A percentile compares a stretch with the other conserved stretches of the same genome.
These are phyloP conservation scores for Teunomyces gatunensis DNA, from an alignment of 805 yeast species.

Conservation along the genomic window DNA sequence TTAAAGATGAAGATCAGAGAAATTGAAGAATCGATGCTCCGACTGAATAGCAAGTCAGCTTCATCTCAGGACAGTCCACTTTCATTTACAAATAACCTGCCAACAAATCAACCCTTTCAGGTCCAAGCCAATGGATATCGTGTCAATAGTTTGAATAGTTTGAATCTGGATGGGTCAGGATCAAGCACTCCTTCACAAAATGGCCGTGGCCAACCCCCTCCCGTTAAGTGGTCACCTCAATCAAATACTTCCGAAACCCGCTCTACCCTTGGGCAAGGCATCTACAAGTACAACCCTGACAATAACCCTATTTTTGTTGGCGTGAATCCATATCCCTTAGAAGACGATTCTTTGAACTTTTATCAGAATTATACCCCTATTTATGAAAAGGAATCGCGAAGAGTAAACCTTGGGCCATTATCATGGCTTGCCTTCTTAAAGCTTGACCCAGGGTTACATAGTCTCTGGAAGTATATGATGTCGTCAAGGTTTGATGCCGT, in stretches of 20 bases:
- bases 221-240: slow-evolving; percentile 4
- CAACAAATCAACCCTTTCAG: not conserved
- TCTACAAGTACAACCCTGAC: slow-evolving; percentile 6
- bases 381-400: slow-evolving; percentile 33
- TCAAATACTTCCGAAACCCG: not conserved
- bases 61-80: not conserved
- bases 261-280: not conserved
- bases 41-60: not conserved
- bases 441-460: slow-evolving; percentile 36
- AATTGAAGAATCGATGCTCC: slow-evolving; percentile 38
- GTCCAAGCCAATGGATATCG: not conserved
- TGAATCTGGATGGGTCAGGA: not conserved
- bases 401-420: slow-evolving; percentile 52
- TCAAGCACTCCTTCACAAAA: not conserved
- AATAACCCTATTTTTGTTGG: slow-evolving; percentile 17
- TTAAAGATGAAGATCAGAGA: slow-evolving; percentile 41
- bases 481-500: slow-evolving; percentile 1
- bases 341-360: slow-evolving; percentile 38
- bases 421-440: slow-evolving; percentile 47
- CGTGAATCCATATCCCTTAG: slow-evolving; percentile 19
- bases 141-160: not conserved
- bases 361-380: slow-evolving; percentile 44
- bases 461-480: slow-evolving; percentile 9
- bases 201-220: slow-evolving; percentile 6
- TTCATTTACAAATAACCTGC: not conserved